Evolutionary conservation across 2,329 filamentous ascomycete genomes (phyloP).

Genomic region (Hymenoscyphus scutula): DNA sequence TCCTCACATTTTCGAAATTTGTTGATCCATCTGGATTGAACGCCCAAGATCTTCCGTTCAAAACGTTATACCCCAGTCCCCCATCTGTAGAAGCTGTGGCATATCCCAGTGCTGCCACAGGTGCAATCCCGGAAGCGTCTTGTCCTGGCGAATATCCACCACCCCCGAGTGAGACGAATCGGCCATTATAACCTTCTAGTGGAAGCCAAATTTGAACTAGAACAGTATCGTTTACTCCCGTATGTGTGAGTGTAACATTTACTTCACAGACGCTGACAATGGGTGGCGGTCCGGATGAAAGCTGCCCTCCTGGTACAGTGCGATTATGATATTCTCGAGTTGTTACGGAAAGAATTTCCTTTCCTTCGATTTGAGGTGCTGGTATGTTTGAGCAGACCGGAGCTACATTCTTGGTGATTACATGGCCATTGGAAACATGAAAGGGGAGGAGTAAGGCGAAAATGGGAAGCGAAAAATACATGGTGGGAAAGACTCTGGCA

Average conservation of each 20-base stretch:
- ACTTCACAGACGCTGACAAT: constrained; percentile 30
- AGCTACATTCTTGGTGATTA: not conserved
- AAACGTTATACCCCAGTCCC: constrained; percentile 13
- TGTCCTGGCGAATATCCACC: not conserved
- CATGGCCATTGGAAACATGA: not conserved
- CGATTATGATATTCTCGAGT: not conserved
- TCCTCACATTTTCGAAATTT: not conserved
- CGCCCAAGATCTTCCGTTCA: not conserved
- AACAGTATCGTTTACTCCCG: constrained; percentile 15
- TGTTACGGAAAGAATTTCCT: not conserved
- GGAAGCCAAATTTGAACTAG: constrained; percentile 5
- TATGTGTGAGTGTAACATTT: constrained; percentile 32
- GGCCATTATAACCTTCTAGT: constrained; percentile 1
- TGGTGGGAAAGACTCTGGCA: not conserved
- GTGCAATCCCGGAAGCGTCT: constrained; percentile 26
- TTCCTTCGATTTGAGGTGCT: not conserved
- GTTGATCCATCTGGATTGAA: not conserved
- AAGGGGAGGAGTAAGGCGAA: not conserved
- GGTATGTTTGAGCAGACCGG: not conserved
- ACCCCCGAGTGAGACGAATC: not conserved
- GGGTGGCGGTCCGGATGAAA: too few relatives aligned
- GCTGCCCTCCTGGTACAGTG: not conserved
- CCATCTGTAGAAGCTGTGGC: constrained; percentile 34
- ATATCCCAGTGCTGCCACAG: constrained; percentile 32
- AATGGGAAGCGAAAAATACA: not conserved